phyloP scores from a whole-genome alignment of 2,329 filamentous ascomycete genomes.

The Colletotrichum higginsianum region DNA sequence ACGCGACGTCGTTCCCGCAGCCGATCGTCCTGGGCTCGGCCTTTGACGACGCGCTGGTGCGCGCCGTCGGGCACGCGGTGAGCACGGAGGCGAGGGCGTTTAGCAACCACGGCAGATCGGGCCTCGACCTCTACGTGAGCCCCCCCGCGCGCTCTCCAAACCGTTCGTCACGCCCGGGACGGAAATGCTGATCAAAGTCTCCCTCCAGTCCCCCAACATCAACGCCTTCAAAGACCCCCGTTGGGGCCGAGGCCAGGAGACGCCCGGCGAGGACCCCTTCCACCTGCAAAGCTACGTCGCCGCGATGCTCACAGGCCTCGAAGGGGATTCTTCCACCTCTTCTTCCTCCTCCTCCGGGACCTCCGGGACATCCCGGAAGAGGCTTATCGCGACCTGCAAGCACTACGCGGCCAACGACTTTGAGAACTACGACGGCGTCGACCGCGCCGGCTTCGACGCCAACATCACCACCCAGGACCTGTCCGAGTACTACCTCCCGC shows the following conservation, averaged over 20 bases:
- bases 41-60: conserved; percentile 75
- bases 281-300: conserved; percentile 66
- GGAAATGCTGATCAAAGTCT: not conserved
- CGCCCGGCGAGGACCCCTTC: conserved; percentile 70
- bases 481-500: conserved; percentile 77
- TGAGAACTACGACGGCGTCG: conserved; percentile 60
- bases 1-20: conserved; percentile 76
- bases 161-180: too few species aligned
- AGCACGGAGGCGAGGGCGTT: conserved; percentile 76
- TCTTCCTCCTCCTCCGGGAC: too few species aligned
- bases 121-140: conserved; percentile 68
- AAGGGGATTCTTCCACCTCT: conserved; percentile 50
- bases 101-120: conserved; percentile 70
- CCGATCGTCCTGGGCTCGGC: conserved; percentile 75
- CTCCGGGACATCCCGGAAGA: conserved; percentile 35
- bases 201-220: conserved; percentile 71
- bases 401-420: conserved; percentile 73
- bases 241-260: conserved; percentile 74
- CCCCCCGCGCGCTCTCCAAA: too few species aligned
- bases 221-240: conserved; percentile 75
- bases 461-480: conserved; percentile 73
- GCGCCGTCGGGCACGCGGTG: conserved; percentile 68
- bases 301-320: conserved; percentile 67
- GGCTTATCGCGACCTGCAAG: conserved; percentile 71
- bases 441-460: conserved; percentile 69